A percentile compares a stretch with the other conserved stretches of the same genome.
Evolutionary conservation across 2,329 filamentous ascomycete species (phyloP).

Genomic region (Alternaria triticina): DNA sequence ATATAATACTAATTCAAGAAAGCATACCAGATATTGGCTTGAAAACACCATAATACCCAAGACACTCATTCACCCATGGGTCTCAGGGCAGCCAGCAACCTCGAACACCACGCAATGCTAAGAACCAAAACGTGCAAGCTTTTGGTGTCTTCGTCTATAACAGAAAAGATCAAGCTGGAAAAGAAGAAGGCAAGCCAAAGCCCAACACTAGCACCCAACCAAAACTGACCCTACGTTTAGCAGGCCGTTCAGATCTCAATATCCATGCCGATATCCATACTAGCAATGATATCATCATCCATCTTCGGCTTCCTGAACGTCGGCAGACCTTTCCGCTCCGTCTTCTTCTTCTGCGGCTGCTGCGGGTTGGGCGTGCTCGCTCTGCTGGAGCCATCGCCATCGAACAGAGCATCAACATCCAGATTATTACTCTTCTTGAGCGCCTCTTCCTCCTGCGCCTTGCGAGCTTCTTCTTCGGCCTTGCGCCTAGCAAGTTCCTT

Average conservation of each 20-base stretch:
- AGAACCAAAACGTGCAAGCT: background rate
- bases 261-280: constrained; percentile 89
- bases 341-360: constrained; percentile 62
- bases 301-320: constrained; percentile 78
- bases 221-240: background rate
- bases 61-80: background rate
- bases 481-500: constrained; percentile 52
- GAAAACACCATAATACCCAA: background rate
- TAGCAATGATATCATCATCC: constrained; percentile 92
- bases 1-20: background rate
- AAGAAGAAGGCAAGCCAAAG: background rate
- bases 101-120: background rate
- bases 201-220: background rate
- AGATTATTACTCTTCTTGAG: constrained; percentile 39
- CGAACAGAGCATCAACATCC: constrained; percentile 56
- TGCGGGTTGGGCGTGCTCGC: constrained; percentile 54
- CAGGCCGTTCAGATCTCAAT: constrained; percentile 71
- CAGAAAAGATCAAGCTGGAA: background rate
- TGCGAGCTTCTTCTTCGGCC: constrained; percentile 60
- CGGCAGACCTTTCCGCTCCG: constrained; percentile 61
- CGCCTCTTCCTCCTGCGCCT: constrained; percentile 46
- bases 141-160: background rate
- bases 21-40: background rate
- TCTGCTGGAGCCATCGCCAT: constrained; percentile 51
- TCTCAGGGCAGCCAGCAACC: background rate